Conservation (phyloP, 2,329 filamentous ascomycete species). For the Trichoderma koningii region DNA sequence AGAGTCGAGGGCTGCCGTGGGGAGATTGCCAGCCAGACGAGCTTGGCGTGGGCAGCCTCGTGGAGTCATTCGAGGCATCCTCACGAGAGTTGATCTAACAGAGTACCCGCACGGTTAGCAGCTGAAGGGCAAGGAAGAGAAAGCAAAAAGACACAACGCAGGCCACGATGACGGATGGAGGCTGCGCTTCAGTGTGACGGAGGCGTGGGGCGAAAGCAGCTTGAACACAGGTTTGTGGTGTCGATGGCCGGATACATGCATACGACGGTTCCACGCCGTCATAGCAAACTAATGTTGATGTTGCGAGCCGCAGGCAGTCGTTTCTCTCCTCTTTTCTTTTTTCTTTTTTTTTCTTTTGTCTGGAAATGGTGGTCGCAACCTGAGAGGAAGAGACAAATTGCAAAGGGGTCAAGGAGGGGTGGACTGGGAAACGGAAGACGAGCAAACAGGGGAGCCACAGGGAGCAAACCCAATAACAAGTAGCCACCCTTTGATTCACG, state of each 20-base stretch:
- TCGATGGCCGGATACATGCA: slow-evolving; percentile 3
- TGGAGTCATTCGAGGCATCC: slow-evolving; percentile 61
- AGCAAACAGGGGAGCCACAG: slow-evolving; percentile 1
- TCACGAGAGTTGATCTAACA: slow-evolving; percentile 62
- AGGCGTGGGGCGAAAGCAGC: neutral
- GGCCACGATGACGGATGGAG: slow-evolving; percentile 7
- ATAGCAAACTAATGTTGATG: neutral
- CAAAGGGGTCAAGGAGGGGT: too few relatives aligned
- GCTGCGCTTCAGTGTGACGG: neutral
- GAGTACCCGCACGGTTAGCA: slow-evolving; percentile 35
- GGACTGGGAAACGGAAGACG: neutral
- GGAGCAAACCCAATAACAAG: neutral
- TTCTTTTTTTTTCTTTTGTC: too few relatives aligned
- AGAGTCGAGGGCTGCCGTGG: slow-evolving; percentile 65
- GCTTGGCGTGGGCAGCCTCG: slow-evolving; percentile 64
- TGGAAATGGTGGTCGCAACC: too few relatives aligned
- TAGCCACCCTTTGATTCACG: neutral
- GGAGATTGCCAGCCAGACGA: slow-evolving; percentile 68
- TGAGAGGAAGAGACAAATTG: neutral
- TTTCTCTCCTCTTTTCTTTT: too few relatives aligned
- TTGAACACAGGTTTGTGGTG: slow-evolving; percentile 10
- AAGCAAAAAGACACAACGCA: slow-evolving; percentile 10
- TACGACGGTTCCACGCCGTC: neutral
- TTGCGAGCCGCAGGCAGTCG: neutral
- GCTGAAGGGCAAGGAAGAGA: slow-evolving; percentile 21